Evolutionary conservation across 305 asterid species (phyloP), one percentile per base, ranked within the genome.

Genomic region (Nicotiana rustica): DNA sequence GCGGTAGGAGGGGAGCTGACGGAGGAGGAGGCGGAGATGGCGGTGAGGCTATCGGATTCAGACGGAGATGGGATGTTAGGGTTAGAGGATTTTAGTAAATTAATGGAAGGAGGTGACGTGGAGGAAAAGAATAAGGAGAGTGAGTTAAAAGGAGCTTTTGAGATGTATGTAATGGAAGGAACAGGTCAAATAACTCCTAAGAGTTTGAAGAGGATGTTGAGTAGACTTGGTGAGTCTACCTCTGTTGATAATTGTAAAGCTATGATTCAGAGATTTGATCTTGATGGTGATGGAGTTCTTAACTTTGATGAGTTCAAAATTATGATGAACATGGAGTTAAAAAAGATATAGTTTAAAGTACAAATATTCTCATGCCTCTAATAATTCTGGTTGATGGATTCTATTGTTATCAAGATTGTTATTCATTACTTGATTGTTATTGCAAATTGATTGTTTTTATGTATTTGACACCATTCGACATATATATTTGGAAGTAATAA

Each of bases 141-240:
- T 77, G 82, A 85, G 15, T 86, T 91, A 6, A 87, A 87, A 78
- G 89, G 52, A 81, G 95, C 93, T 25, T 91, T 92, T 29, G 91
- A 89, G 88, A 91, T 92, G 87, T 92, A 90, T 82, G 95, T 90
- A 88, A 88, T 82, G 85, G 95, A 91, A 57, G 93, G 93, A 0
- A 83, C 90, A 19, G 92, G 92, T 0, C 85, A 85, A 86, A 92
- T 92, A 52, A 90, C 95, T 25, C 86, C 92, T 1, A 91, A 82
- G 87, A 94, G 95, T 75, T 84, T 91, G 75, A 85, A 90, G 47
- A 73, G 47, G 82, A 92, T 89, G 66, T 70, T 92, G 79, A 84
- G 85, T 62, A 89, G 91, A 68, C 93, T 91, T 12, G 93, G 95
- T 25, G 90, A 87, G 25, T 82, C 31, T 75, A 90, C 85, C 82